A percentile compares a stretch with the other conserved stretches of the same genome.
phyloP scores from a whole-genome alignment of 169 alveolate genomes.

The Amoebophrya sp. region DNA sequence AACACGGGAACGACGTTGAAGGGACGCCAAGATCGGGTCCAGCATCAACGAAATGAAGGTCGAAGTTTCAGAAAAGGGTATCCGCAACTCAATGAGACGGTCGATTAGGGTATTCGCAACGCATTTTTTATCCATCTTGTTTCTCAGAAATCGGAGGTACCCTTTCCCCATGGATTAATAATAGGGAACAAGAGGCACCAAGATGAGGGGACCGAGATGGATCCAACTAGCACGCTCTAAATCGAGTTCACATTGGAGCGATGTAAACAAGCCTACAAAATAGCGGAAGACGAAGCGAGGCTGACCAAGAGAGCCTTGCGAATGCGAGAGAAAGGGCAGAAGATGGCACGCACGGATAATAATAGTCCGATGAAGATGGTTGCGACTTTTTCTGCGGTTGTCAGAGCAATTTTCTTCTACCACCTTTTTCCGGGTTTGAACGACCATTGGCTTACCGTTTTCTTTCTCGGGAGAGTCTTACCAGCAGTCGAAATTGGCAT shows the following conservation, averaged over 20 bases:
- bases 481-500: too few relatives aligned
- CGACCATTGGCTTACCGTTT: too few relatives aligned
- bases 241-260: neutral
- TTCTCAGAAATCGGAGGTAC: too few relatives aligned
- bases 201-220: too few relatives aligned
- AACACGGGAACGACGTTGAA: neutral
- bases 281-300: neutral
- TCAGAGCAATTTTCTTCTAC: neutral
- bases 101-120: too few relatives aligned
- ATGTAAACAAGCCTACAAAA: neutral
- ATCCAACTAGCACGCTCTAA: too few relatives aligned
- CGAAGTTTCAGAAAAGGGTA: neutral
- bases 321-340: neutral
- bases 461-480: too few relatives aligned
- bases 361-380: neutral
- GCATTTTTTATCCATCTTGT: too few relatives aligned
- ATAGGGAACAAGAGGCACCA: too few relatives aligned
- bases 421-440: neutral
- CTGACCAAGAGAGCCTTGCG: neutral
- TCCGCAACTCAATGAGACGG: too few relatives aligned
- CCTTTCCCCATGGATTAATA: too few relatives aligned
- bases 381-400: neutral
- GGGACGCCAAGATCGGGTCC: neutral
- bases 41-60: neutral
- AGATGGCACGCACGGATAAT: neutral